These are phyloP conservation scores for Phytophthora crassamura DNA, from an alignment of 352 stramenopile genomes.

Conservation along the genomic window DNA sequence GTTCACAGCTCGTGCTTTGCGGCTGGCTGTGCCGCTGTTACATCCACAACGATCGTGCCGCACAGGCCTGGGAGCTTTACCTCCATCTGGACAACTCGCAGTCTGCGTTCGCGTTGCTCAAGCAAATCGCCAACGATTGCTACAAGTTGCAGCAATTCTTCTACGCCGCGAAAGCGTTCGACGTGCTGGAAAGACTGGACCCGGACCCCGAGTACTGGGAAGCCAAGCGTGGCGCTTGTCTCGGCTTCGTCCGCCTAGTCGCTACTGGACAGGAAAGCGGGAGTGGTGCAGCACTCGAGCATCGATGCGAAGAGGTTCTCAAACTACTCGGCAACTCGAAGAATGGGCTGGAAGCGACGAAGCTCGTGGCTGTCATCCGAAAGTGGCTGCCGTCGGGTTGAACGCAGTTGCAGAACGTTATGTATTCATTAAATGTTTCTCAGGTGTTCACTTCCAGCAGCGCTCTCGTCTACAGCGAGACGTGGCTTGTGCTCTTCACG, in stretches of 20 bases:
- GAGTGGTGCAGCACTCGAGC: conserved; percentile 4
- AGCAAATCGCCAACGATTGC: conserved; percentile 75
- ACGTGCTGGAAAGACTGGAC: conserved; percentile 76
- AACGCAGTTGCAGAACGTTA: not conserved
- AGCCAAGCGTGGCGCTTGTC: conserved; percentile 70
- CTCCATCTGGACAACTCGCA: conserved; percentile 56
- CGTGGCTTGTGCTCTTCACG: conserved; percentile 8
- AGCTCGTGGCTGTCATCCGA: conserved; percentile 47
- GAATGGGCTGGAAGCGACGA: conserved; percentile 58
- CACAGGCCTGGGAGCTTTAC: conserved; percentile 71
- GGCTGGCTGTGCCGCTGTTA: conserved; percentile 70
- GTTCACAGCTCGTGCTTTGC: conserved; percentile 45
- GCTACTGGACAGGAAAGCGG: conserved; percentile 39
- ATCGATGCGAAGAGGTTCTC: conserved; percentile 58
- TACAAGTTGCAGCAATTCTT: conserved; percentile 69
- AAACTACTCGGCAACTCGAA: conserved; percentile 60
- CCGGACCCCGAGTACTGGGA: conserved; percentile 80
- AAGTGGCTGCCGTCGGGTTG: conserved; percentile 40
- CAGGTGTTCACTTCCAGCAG: too few relatives aligned
- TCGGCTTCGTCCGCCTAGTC: conserved; percentile 71
- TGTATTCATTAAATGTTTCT: not conserved
- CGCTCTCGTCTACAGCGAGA: not conserved
- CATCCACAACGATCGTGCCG: conserved; percentile 41
- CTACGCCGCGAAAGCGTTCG: conserved; percentile 73
- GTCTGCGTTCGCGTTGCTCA: conserved; percentile 59